Evolutionary conservation across 305 asterid species (phyloP).

Genomic region (Solanum hybrid): DNA sequence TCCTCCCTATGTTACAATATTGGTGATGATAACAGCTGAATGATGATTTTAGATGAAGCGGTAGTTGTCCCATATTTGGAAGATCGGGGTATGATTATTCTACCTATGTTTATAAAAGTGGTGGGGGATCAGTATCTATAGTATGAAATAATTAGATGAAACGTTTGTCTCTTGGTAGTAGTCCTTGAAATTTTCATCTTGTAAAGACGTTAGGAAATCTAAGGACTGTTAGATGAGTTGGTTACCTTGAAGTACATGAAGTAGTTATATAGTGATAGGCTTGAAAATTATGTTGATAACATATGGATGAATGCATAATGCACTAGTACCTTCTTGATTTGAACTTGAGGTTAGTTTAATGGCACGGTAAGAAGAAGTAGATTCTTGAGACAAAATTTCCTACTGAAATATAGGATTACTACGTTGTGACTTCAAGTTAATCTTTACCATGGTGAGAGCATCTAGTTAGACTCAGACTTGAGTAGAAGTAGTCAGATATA

Average conservation of each 20-base stretch:
- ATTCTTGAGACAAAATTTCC: background rate
- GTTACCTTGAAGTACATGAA: background rate
- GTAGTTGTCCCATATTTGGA: background rate
- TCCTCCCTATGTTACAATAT: background rate
- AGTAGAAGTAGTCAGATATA: background rate
- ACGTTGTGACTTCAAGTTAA: background rate
- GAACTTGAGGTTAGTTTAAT: background rate
- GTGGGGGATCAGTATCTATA: background rate
- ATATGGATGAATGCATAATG: background rate
- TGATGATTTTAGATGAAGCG: background rate
- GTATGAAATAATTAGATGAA: background rate
- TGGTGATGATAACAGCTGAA: background rate
- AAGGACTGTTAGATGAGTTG: background rate
- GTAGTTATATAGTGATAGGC: background rate
- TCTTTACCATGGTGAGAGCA: background rate
- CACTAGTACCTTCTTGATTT: background rate
- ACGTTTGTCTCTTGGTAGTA: background rate
- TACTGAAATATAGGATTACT: background rate
- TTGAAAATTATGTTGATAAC: background rate
- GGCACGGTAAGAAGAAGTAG: background rate
- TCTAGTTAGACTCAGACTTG: background rate
- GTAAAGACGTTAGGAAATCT: background rate
- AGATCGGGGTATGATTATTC: background rate
- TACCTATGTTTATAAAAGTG: background rate
- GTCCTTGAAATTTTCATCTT: background rate